A percentile compares a stretch with the other conserved stretches of the same genome.
phyloP scores from a whole-genome alignment of 1,139 yeast genomes.

The Kodamaea plutei region DNA sequence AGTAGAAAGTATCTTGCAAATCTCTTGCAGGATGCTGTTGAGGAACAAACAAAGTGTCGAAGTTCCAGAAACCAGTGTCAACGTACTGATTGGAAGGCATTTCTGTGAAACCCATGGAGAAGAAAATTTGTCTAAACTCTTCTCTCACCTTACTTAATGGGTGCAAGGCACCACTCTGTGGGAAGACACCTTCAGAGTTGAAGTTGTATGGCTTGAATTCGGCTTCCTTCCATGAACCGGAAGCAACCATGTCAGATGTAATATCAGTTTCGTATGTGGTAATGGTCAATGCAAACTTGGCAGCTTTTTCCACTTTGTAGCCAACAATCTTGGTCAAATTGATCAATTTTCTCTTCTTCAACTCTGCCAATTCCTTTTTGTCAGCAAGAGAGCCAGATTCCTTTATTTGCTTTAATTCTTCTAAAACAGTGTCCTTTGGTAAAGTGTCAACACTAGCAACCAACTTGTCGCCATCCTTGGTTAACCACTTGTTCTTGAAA shows the following conservation, averaged over 20 bases:
- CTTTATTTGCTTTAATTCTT: constrained; percentile 57
- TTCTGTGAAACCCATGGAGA: constrained; percentile 96
- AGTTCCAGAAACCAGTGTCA: constrained; percentile 98
- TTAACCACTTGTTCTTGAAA: constrained; percentile 96
- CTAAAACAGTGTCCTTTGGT: constrained; percentile 68
- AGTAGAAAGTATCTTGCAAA: constrained; percentile 94
- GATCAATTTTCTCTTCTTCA: constrained; percentile 90
- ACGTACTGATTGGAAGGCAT: constrained; percentile 99
- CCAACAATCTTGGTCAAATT: constrained; percentile 69
- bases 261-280: constrained; percentile 86
- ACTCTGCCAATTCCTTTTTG: constrained; percentile 70
- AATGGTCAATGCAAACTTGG: constrained; percentile 77
- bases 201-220: constrained; percentile 94
- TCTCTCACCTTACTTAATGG: constrained; percentile 95
- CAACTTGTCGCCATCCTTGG: constrained; percentile 78
- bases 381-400: constrained; percentile 54
- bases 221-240: constrained; percentile 78
- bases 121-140: constrained; percentile 96
- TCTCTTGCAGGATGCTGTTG: constrained; percentile 99
- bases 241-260: constrained; percentile 83
- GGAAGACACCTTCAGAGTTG: constrained; percentile 87
- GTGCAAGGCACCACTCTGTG: constrained; percentile 89
- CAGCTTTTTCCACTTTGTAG: constrained; percentile 73
- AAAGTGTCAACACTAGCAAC: constrained; percentile 49
- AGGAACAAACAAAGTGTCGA: constrained; percentile 92